Evolutionary conservation across 2,329 filamentous ascomycete species (phyloP), one percentile per base, ranked within the genome.

Genomic region (Paracoccidioides brasiliensis): DNA sequence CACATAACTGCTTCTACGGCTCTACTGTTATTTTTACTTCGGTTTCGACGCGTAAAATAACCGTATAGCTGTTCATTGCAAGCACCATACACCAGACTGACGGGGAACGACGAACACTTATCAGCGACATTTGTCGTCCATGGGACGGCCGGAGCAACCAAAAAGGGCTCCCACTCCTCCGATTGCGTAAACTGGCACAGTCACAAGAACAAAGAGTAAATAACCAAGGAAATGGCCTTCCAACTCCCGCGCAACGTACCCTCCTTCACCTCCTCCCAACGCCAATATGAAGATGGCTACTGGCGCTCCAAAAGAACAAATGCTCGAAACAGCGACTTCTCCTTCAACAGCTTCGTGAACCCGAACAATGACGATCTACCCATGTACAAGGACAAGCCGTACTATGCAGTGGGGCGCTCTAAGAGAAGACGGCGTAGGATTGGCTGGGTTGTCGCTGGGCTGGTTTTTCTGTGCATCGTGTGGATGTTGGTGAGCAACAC

Each of bases 331-430:
- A 57, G 61, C 61, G 68, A 69, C 49, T 72, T 74, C 57, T 77
- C 74, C 50, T 76, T 88, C 42, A 76, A 84, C 51, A 79, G 80
- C 63, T 81, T 80, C 59, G 75, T 88, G 40, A 80, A 79, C 52
- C 80, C 83, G 41, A 71, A 72, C 52, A 74, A 78, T 50, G 76
- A 80, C 72, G 76, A 82, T 56, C 75, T 98, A 59, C 93, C 93
- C 48, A 90, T 97, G 86, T 98, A 98, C 76, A 98, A 98, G 73
- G 93, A 98, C 74, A 98, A 98, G 70, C 93, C 93, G n/a, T 93
- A 88, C 67, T 74, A 71, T 56, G 64, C 70, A n/a, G 67, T 72
- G 59, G 76, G 77, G 53, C 77, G 40, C 9, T 30, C 46, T 4
- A 44, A 15, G 22, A 42, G 81, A 38, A 71, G 81, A 62, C 84